These are phyloP conservation scores for Diaporthe amygdali DNA, from an alignment of 2,329 filamentous ascomycete genomes.

Conservation along the genomic window DNA sequence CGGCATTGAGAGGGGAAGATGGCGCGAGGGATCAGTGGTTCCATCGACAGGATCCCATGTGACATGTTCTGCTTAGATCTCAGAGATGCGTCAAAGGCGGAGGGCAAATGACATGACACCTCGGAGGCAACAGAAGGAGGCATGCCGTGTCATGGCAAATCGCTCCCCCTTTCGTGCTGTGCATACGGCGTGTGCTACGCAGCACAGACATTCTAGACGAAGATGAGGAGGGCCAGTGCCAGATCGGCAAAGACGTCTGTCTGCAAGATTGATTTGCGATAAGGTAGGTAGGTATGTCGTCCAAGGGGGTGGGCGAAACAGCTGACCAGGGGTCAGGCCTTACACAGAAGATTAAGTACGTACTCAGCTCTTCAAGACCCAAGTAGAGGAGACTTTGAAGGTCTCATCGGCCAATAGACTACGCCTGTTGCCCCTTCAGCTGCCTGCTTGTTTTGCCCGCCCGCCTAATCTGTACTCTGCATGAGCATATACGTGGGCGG, in stretches of 20 bases:
- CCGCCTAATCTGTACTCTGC: not conserved
- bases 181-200: not conserved
- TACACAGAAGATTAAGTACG: not conserved
- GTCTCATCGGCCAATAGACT: not conserved
- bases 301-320: not conserved
- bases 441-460: not conserved
- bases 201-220: not conserved
- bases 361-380: not conserved
- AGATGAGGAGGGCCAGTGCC: not conserved
- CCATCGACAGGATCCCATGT: too few relatives aligned
- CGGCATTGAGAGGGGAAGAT: too few relatives aligned
- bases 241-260: conserved; percentile 11
- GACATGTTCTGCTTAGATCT: not conserved
- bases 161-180: not conserved
- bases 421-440: not conserved
- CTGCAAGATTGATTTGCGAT: conserved; percentile 15
- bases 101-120: not conserved
- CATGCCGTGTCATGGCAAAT: not conserved
- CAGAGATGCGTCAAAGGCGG: too few relatives aligned
- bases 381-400: not conserved
- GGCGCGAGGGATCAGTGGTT: not conserved
- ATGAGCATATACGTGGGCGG: not conserved
- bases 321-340: not conserved
- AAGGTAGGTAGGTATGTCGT: not conserved
- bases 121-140: not conserved